Evolutionary conservation across 345 rosid species (phyloP), one percentile per base, ranked within the genome.

Genomic region (Sisymbrium altissimum): DNA sequence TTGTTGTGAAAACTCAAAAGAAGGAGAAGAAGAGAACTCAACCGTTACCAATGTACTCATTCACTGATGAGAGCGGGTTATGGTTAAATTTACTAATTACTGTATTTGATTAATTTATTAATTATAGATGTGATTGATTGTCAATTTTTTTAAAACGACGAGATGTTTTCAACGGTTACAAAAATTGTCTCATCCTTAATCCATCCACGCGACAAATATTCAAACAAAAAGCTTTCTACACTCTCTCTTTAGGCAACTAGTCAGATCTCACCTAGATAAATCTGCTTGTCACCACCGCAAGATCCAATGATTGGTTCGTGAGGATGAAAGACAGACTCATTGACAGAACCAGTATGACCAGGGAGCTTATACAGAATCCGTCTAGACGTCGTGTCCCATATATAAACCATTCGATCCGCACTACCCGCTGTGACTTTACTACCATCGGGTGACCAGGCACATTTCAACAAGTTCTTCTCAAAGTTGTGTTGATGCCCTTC

Each of bases 401-500:
- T 80, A 77, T 89, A 84, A 49, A 89, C 96, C 98, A 89, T 92
- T 11, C 96, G 83, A 71, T 92, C 98, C 0, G 98, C 73, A 60
- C 96, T 92, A 25, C 97, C 96, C 4, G 91, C 87, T 0, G 92
- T 89, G 77, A 92, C 96, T 81, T 88, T 89, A 82, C 91, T 92
- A 63, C 98, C 98, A 73, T 92, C 98, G 0, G 89, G 86, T 3
- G 96, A 89, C 96, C 98, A 92, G 49, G 85, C 69, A 68, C 94
- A 92, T 72, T 92, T 92, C 83, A 88, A 65, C 81, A 88, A 73
- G 74, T 82, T 92, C 92, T 92, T 92, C 68, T 92, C 98, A 8
- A 92, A 92, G 78, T 89, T 89, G 79, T 92, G 94, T 33, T 87
- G 92, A 77, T 89, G 98, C 3, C 96, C 96, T 85, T 92, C 98